phyloP scores from a whole-genome alignment of 176 grass and related monocot species.

The Eragrostis curvula region DNA sequence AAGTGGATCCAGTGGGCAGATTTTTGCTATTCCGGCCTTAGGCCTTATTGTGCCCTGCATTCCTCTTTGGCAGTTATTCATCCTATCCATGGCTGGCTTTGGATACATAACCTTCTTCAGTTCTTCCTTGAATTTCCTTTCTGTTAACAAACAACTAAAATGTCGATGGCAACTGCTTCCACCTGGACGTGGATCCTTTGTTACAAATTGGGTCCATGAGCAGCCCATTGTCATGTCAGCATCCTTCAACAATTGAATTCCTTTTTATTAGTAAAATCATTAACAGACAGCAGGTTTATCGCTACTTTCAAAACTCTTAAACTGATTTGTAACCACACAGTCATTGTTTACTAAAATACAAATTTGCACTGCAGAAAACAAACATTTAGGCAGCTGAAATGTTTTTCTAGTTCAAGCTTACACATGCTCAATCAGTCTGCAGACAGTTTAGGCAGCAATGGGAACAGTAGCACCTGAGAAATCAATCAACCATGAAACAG shows the following conservation, averaged over 20 bases:
- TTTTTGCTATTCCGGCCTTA: neutral
- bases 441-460: neutral
- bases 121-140: neutral
- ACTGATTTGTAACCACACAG: neutral
- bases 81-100: neutral
- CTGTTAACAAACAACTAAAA: neutral
- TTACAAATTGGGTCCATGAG: neutral
- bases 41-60: neutral
- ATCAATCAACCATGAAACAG: neutral
- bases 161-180: neutral
- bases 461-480: neutral
- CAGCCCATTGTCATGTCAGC: neutral
- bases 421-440: neutral
- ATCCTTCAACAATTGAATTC: neutral
- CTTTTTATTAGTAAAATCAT: neutral
- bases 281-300: neutral
- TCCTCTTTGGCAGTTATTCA: neutral
- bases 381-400: neutral
- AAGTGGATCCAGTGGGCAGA: conserved; percentile 6
- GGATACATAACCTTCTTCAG: neutral
- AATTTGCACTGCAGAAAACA: neutral
- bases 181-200: neutral
- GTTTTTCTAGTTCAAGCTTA: neutral
- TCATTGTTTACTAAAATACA: neutral
- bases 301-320: neutral